A percentile compares a stretch with the other conserved stretches of the same genome.
phyloP scores from a whole-genome alignment of 305 asterid genomes.

The Monarda citriodora region DNA sequence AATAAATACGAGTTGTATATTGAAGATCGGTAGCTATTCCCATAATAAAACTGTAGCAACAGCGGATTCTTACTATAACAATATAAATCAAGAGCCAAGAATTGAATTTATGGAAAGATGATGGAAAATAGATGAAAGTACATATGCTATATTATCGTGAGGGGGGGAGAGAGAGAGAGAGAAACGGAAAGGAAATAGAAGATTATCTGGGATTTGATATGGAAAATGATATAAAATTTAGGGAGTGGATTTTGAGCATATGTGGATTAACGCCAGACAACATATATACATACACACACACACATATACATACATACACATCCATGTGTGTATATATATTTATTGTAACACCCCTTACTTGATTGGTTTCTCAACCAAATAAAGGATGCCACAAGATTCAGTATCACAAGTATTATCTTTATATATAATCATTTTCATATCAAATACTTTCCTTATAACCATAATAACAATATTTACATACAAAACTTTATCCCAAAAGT shows the following conservation, averaged over 20 bases:
- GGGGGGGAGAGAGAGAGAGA: not conserved
- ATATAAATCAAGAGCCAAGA: not conserved
- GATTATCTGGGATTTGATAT: constrained; percentile 33
- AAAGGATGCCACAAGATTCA: too few relatives aligned
- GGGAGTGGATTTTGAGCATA: constrained; percentile 21
- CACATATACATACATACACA: not conserved
- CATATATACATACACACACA: constrained; percentile 11
- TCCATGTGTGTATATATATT: not conserved
- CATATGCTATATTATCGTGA: not conserved
- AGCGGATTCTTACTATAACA: not conserved
- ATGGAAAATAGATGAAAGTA: not conserved
- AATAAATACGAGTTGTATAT: constrained; percentile 21
- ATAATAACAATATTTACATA: too few relatives aligned
- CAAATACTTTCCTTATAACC: too few relatives aligned
- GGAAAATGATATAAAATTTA: constrained; percentile 21
- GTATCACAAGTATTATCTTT: too few relatives aligned
- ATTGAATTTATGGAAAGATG: constrained; percentile 16
- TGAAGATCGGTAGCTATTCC: constrained; percentile 31
- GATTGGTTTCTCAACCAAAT: too few relatives aligned
- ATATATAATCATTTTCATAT: too few relatives aligned
- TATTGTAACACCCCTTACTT: too few relatives aligned
- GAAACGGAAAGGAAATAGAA: constrained; percentile 17
- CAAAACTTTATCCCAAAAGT: too few relatives aligned
- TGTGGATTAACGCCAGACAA: constrained; percentile 33
- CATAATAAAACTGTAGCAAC: constrained; percentile 30